Evolutionary conservation across 2,329 filamentous ascomycete species (phyloP).

Genomic region (Fusarium sp.): DNA sequence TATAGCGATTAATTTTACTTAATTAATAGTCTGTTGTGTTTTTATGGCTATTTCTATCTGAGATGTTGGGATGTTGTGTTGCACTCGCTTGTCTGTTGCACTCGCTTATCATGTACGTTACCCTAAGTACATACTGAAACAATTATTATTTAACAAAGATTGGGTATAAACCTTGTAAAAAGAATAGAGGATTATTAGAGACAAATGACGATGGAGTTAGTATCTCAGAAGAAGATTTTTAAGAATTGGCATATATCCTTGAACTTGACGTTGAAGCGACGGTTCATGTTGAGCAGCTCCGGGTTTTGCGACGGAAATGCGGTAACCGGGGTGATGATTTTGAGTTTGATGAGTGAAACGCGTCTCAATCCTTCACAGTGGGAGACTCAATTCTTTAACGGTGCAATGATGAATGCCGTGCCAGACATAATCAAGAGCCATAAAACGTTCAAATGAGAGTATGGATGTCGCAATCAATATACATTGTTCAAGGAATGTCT

Average conservation of each 20-base stretch:
- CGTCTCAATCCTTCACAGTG: background rate
- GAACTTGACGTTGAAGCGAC: background rate
- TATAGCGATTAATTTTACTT: too few species aligned
- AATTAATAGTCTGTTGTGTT: too few species aligned
- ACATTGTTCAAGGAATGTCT: conserved; percentile 22
- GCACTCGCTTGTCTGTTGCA: too few species aligned
- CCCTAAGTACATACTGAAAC: background rate
- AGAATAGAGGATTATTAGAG: accelerated
- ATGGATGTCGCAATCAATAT: background rate
- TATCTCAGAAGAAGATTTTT: accelerated
- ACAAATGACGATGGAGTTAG: too few species aligned
- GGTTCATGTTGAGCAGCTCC: too few species aligned
- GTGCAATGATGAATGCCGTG: background rate
- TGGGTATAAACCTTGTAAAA: accelerated
- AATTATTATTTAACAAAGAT: accelerated
- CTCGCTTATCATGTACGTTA: background rate
- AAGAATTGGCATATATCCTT: accelerated
- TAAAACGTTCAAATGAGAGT: background rate
- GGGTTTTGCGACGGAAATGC: background rate
- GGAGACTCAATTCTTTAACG: background rate
- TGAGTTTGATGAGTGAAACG: background rate
- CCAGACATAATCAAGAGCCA: background rate
- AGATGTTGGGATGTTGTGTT: too few species aligned
- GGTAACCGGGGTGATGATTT: background rate
- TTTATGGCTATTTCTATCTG: too few species aligned